Evolutionary conservation across 768 basidiomycete species (phyloP).

Genomic region (Collybiopsis luxurians): DNA sequence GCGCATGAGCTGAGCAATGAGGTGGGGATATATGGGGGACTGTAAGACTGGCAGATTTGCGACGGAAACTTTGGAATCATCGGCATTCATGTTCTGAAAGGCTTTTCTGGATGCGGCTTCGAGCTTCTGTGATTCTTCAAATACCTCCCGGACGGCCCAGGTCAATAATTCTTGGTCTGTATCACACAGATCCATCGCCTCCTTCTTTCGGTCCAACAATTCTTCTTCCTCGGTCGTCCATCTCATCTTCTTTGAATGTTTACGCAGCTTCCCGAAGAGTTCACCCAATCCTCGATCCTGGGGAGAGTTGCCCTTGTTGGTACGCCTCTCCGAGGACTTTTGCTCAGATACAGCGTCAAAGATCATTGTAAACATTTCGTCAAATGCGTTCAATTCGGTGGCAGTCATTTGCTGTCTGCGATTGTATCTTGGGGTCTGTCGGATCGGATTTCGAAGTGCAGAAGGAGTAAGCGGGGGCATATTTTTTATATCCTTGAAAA

Average conservation of each 20-base stretch:
- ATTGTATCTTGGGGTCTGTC: constrained; percentile 10
- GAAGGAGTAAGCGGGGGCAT: constrained; percentile 22
- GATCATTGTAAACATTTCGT: constrained; percentile 73
- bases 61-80: constrained; percentile 14
- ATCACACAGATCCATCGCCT: constrained; percentile 66
- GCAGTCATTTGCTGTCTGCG: constrained; percentile 65
- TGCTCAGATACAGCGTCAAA: constrained; percentile 51
- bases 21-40: constrained; percentile 66
- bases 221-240: constrained; percentile 53
- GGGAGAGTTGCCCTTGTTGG: constrained; percentile 6
- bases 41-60: constrained; percentile 42
- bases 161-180: constrained; percentile 69
- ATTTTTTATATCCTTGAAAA: constrained; percentile 46
- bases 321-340: constrained; percentile 13
- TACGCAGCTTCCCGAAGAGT: constrained; percentile 54
- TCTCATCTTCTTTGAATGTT: constrained; percentile 45
- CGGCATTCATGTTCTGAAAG: constrained; percentile 25
- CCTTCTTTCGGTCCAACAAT: constrained; percentile 65
- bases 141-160: constrained; percentile 72
- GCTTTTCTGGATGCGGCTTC: constrained; percentile 44
- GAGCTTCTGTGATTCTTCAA: constrained; percentile 52
- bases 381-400: constrained; percentile 61
- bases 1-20: constrained; percentile 76
- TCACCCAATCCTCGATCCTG: constrained; percentile 38
- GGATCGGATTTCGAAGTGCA: constrained; percentile 13